These are phyloP conservation scores for Thelephora terrestris DNA, from an alignment of 1,284 basidiomycete species.

Conservation along the genomic window DNA sequence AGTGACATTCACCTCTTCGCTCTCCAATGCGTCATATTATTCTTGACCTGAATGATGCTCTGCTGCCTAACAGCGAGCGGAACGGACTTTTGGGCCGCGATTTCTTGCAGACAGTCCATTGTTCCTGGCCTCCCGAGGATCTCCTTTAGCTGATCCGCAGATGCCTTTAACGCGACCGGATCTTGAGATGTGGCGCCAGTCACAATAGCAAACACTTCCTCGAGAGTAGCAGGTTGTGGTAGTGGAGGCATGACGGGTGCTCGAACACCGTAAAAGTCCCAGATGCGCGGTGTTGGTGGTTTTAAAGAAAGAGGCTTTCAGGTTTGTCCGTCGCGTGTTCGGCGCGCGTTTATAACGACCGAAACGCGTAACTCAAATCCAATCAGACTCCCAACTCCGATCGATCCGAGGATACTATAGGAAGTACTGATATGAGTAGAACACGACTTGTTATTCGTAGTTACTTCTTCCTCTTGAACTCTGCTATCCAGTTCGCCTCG, in stretches of 20 bases:
- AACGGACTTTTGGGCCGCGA: conserved; percentile 47
- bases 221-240: conserved; percentile 29
- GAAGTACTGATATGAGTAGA: background rate
- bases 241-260: background rate
- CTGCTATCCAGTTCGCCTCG: conserved; percentile 83
- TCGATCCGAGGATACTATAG: no score
- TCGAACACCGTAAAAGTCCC: no score
- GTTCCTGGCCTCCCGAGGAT: conserved; percentile 58
- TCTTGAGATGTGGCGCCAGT: conserved; percentile 63
- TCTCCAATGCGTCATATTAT: conserved; percentile 59
- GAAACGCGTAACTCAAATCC: no score
- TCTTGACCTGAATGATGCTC: conserved; percentile 78
- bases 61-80: conserved; percentile 61
- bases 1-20: conserved; percentile 48
- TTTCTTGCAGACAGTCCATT: conserved; percentile 60
- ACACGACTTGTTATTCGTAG: conserved; percentile 10
- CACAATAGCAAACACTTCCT: conserved; percentile 57
- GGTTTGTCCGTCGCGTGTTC: no score
- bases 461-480: conserved; percentile 61
- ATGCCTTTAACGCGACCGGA: conserved; percentile 44
- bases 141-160: conserved; percentile 52
- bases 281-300: no score
- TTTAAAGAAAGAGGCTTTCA: no score
- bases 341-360: no score
- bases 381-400: no score